Percentiles rank a stretch among this genome's conserved stretches.
These are phyloP conservation scores for Lophium mytilinum DNA, from an alignment of 495 filamentous ascomycete species.

Conservation along the genomic window DNA sequence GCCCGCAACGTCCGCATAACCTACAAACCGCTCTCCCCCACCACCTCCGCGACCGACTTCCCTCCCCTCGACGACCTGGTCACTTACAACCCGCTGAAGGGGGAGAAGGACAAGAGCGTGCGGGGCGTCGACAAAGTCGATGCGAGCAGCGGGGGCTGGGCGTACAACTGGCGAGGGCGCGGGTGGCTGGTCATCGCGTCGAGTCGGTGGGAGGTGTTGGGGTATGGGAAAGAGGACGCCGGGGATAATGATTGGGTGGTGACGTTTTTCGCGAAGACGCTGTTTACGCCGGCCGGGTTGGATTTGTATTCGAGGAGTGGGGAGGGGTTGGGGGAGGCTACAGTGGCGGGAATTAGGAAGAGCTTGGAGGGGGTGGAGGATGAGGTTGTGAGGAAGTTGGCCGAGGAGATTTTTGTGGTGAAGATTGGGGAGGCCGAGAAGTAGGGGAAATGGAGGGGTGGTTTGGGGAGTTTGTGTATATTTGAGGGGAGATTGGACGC, in stretches of 20 bases:
- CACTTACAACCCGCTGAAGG: conserved; percentile 46
- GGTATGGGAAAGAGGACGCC: conserved; percentile 48
- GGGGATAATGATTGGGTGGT: conserved; percentile 50
- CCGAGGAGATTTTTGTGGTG: conserved; percentile 35
- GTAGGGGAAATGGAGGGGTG: neutral
- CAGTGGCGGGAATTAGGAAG: conserved; percentile 38
- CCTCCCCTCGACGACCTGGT: conserved; percentile 59
- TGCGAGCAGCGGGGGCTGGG: conserved; percentile 29
- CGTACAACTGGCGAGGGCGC: conserved; percentile 66
- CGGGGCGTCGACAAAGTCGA: conserved; percentile 55
- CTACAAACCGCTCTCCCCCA: conserved; percentile 42
- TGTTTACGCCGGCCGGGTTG: conserved; percentile 67
- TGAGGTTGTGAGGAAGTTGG: conserved; percentile 31
- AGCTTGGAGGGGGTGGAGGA: conserved; percentile 33
- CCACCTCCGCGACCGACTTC: conserved; percentile 14
- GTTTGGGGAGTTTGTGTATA: no score
- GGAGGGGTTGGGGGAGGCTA: conserved; percentile 44
- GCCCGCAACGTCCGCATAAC: conserved; percentile 69
- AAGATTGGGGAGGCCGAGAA: conserved; percentile 15
- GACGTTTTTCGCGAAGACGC: conserved; percentile 65
- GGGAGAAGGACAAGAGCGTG: conserved; percentile 48
- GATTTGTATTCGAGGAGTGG: conserved; percentile 58
- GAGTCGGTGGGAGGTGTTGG: conserved; percentile 67
- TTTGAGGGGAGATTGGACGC: no score
- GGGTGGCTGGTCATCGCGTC: conserved; percentile 55